Evolutionary conservation across 2,329 filamentous ascomycete genomes (phyloP), one percentile per base, ranked within the genome.

Genomic region (Monilinia aucupariae): DNA sequence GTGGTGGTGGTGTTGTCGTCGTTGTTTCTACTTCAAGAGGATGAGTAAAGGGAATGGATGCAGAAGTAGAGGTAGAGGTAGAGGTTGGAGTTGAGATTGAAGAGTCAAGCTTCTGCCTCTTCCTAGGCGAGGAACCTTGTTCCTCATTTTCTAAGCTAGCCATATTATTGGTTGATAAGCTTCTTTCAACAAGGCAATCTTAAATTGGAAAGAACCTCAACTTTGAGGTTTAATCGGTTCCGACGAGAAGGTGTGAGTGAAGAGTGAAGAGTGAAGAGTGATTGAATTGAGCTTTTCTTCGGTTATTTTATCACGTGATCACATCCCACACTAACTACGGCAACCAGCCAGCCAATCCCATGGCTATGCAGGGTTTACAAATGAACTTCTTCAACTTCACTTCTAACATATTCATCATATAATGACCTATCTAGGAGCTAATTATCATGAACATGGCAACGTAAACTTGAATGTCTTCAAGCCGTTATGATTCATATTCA

Each of bases 21-120:
- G 47, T 54, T 25, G 34, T 41, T 39, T 9, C 47, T n/a, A n/a
- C n/a, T n/a, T n/a, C n/a, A 17, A 34, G 39, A 30, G 30, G 45
- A 13, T 41, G 60, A 7, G 53, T 4, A 37, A 15, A 20, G 34
- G 39, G 27, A 25, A 25, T 64, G n/a, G 50, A 49, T n/a, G 34
- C 60, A 41, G 66, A 47, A 48, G n/a, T n/a, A n/a, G n/a, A n/a
- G n/a, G n/a, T n/a, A n/a, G n/a, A n/a, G n/a, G 34, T 52, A 12
- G 56, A 59, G 22, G 48, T 54, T 53, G 62, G n/a, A n/a, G 34
- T 52, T 15, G 56, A 59, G 22, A 43, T 54, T 53, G 62, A 48
- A 48, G 51, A 47, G 30, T 61, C 65, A 20, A 66, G 63, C 58
- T 62, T 69, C 61, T 66, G 66, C 25, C 64, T 62, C 61, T 71